Evolutionary conservation across 2,329 filamentous ascomycete species (phyloP), one percentile per base, ranked within the genome.

Genomic region (Pezicula radicicola): DNA sequence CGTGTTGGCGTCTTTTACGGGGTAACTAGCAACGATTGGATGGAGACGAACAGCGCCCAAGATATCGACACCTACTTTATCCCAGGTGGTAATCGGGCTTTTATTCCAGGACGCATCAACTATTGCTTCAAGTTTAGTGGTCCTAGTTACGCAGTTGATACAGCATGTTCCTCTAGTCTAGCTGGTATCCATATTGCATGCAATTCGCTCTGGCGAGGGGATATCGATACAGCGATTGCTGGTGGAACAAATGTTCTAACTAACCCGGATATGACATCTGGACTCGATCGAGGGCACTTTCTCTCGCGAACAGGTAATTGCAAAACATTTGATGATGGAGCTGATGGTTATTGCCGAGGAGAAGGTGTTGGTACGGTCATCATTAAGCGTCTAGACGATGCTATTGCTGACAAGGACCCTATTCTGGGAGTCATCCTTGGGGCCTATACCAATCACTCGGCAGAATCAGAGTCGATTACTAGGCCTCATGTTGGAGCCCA

Each of bases 401-500:
- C 81, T 4, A 49, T 74, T 16, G 70, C 69, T 2, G 79, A 83
- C 45, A 75, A 75, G 2, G 76, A 83, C 55, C 66, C 66, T 3
- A 73, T 83, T 28, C 52, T 74, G 1, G 78, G 68, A 7, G 68
- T 76, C 0, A 87, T 96, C 46, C 75, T 88, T 1, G 88, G 84
- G 27, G 81, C 85, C 1, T 81, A 84, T 4, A 94, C 89, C 46
- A 95, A 94, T 68, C 89, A 94, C 69, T 92, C 87, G 1, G 87
- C 87, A 1, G 84, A 91, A 61, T 84, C 89, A 42, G 83, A 90
- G 18, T 92, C 89, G 2, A 94, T 95, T 63, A 94, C 89, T 0
- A 87, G 90, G 52, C 91, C 91, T 1, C 89, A 94, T 66, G 87
- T 83, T 4, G 86, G 83, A 13, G 87, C 88, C 0, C 91, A 95